phyloP scores from a whole-genome alignment of 164 flowering plant species.

The Tinospora cordifolia region DNA sequence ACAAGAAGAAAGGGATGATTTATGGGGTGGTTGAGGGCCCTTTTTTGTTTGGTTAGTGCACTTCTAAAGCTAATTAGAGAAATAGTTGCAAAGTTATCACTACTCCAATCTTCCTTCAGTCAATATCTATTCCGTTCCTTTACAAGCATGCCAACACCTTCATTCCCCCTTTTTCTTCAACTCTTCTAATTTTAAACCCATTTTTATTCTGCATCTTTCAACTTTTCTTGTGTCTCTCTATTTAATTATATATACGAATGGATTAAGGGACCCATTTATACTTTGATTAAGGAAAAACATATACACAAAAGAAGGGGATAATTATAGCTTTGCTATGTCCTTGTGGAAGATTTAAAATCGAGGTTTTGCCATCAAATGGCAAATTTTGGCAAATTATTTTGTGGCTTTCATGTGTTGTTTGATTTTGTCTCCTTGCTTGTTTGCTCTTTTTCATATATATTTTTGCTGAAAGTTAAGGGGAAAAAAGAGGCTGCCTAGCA shows the following conservation, averaged over 20 bases:
- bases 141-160: background rate
- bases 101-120: background rate
- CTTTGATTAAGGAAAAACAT: background rate
- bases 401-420: background rate
- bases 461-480: background rate
- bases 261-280: constrained; percentile 3
- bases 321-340: background rate
- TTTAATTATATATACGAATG: background rate
- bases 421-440: too few relatives aligned
- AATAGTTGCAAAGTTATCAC: background rate
- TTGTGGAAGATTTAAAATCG: background rate
- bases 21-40: constrained; percentile 12
- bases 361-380: background rate
- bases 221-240: background rate
- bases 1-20: background rate
- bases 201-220: background rate
- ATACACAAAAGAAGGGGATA: background rate
- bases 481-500: background rate
- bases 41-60: background rate
- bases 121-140: background rate
- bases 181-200: too few relatives aligned
- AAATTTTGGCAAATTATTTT: background rate
- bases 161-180: background rate
- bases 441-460: background rate
- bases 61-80: background rate